These are phyloP conservation scores for Quercus suber DNA, from an alignment of 306 rosid species.

Conservation along the genomic window DNA sequence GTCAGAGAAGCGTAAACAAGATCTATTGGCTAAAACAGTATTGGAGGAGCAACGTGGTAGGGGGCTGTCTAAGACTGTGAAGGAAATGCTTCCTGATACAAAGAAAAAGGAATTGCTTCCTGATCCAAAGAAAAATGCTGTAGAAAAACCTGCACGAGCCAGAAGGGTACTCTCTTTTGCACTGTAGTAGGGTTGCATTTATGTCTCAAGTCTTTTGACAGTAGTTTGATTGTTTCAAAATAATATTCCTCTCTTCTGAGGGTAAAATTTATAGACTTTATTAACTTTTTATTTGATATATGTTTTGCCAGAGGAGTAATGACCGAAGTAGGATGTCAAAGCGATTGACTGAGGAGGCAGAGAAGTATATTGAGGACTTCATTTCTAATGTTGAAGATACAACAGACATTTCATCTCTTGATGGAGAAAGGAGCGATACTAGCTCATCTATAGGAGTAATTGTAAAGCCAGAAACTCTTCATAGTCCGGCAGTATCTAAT, in stretches of 20 bases:
- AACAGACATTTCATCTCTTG: conserved; percentile 88
- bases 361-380: conserved; percentile 87
- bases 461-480: conserved; percentile 44
- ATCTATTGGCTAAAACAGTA: conserved; percentile 67
- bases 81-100: conserved; percentile 54
- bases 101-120: conserved; percentile 56
- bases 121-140: conserved; percentile 39
- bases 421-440: conserved; percentile 95
- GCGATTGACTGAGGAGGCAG: conserved; percentile 87
- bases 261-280: conserved; percentile 1
- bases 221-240: conserved; percentile 1
- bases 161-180: conserved; percentile 59
- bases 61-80: conserved; percentile 66
- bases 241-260: neutral
- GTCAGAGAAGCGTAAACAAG: conserved; percentile 88
- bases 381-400: conserved; percentile 95
- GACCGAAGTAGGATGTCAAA: conserved; percentile 72
- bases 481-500: conserved; percentile 41
- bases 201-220: conserved; percentile 6
- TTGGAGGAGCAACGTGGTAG: conserved; percentile 81
- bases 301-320: conserved; percentile 64
- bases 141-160: conserved; percentile 44
- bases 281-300: conserved; percentile 6
- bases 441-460: conserved; percentile 84
- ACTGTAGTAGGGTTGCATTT: conserved; percentile 10